These are phyloP conservation scores for Cephalotrichum gorgonifer DNA, from an alignment of 2,329 filamentous ascomycete species.

Conservation along the genomic window DNA sequence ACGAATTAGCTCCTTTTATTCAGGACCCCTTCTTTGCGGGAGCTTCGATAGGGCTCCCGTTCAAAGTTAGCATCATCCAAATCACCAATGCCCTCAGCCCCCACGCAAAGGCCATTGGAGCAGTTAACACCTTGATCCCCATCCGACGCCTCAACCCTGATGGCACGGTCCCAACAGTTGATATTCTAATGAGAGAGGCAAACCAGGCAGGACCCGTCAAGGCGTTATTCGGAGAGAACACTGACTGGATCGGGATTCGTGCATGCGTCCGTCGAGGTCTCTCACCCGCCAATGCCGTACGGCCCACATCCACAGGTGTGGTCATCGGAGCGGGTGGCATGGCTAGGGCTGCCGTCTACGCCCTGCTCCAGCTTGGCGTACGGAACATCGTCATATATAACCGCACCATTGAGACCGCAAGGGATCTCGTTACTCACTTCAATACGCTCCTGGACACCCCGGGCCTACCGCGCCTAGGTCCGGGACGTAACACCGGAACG, in stretches of 20 bases:
- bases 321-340: conserved; percentile 63
- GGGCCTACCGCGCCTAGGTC: conserved; percentile 30
- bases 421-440: conserved; percentile 60
- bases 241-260: conserved; percentile 71
- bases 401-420: conserved; percentile 55
- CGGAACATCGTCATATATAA: conserved; percentile 68
- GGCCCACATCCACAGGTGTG: conserved; percentile 42
- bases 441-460: conserved; percentile 38
- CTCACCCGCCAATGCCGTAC: conserved; percentile 59
- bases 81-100: conserved; percentile 59
- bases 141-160: conserved; percentile 50
- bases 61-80: conserved; percentile 63
- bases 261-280: conserved; percentile 63
- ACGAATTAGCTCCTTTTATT: conserved; percentile 53
- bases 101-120: conserved; percentile 65
- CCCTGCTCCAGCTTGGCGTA: conserved; percentile 68
- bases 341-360: conserved; percentile 68
- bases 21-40: conserved; percentile 61
- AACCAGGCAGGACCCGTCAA: conserved; percentile 56
- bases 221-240: conserved; percentile 69
- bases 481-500: conserved; percentile 16
- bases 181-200: conserved; percentile 17
- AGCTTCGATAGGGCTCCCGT: conserved; percentile 61
- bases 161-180: conserved; percentile 40
- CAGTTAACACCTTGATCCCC: conserved; percentile 67